These are phyloP conservation scores for Atkinsonella hypoxylon DNA, from an alignment of 2,329 filamentous ascomycete genomes.

Conservation along the genomic window DNA sequence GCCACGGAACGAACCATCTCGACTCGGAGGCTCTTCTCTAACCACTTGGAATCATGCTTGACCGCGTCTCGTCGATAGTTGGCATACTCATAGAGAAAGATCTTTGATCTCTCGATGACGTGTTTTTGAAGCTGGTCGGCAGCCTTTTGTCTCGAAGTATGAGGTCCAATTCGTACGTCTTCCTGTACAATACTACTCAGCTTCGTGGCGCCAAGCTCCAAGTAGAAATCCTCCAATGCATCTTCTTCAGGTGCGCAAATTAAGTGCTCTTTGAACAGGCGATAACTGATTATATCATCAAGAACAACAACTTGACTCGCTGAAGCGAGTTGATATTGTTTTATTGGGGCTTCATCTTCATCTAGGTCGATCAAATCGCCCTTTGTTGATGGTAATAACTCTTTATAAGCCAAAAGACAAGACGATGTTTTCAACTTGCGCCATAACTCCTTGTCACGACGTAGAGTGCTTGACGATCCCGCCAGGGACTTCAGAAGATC, in stretches of 20 bases:
- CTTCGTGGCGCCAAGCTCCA: conserved; percentile 62
- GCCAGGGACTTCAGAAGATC: conserved; percentile 71
- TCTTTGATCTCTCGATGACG: conserved; percentile 74
- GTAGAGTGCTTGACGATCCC: conserved; percentile 56
- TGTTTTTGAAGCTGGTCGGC: conserved; percentile 63
- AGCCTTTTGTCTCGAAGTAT: conserved; percentile 53
- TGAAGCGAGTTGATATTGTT: conserved; percentile 65
- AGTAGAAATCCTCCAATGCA: conserved; percentile 70
- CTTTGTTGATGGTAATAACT: conserved; percentile 41
- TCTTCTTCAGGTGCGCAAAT: conserved; percentile 89
- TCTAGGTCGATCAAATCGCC: conserved; percentile 37
- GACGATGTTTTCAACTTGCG: conserved; percentile 60
- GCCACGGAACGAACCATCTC: conserved; percentile 67
- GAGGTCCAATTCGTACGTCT: conserved; percentile 58
- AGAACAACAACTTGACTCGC: conserved; percentile 65
- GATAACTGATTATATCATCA: conserved; percentile 82
- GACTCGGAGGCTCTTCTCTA: conserved; percentile 74
- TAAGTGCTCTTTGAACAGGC: conserved; percentile 73
- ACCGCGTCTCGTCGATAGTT: conserved; percentile 66
- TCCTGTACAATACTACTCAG: conserved; percentile 71
- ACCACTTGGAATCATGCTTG: conserved; percentile 78
- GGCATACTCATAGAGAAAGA: conserved; percentile 71
- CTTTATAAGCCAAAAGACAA: conserved; percentile 75
- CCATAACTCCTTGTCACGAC: conserved; percentile 68
- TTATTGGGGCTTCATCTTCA: conserved; percentile 54